Evolutionary conservation across 1,284 basidiomycete genomes (phyloP), one percentile per base, ranked within the genome.

Genomic region (Ustilago esculenta): DNA sequence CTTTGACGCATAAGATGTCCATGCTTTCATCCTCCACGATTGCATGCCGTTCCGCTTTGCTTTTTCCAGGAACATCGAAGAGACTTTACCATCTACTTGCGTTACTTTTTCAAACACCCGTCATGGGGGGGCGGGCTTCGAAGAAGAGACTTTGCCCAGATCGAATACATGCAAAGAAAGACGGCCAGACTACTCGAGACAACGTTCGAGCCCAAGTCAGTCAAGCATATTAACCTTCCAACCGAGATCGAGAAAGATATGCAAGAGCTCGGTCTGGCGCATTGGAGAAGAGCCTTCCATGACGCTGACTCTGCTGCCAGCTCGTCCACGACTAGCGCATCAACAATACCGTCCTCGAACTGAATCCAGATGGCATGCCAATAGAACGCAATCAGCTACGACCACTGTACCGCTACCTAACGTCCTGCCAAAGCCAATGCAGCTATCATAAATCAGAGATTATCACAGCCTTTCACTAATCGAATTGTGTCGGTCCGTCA

Each of bases 91-190:
- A 61, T 80, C 37, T 81, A 80, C 55, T 55, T 81, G 27, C 79
- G 80, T 18, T 77, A 81, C 57, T 76, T 75, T 40, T 81, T 81
- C 46, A 68, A 73, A 23, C 75, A 77, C 49, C 80, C 80, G 1
- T 64, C 61, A 4, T 71, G 70, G 69, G 79, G 79, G 30, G 79
- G 79, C 20, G 75, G 72, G 7, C 45, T 81, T 4, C 50, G 54
- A 8, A 58, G 67, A 36, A 52, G 75, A 24, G 79, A 81, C 57
- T 81, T 81, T 52, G 49, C 67, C 2, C 77, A 77, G 21, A 73
- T 81, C 37, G 80, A 81, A 37, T 80, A 81, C 61, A 67, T 81
- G 69, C 67, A 74, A 49, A 68, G 80, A 17, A 72, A 74, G 23
- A 77, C 65, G 17, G 46, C 52, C 15, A 63, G 70, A 18, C 66